A percentile compares a stretch with the other conserved stretches of the same genome.
Evolutionary conservation across 805 yeast species (phyloP).

Genomic region (Maudiozyma serrabonitensis): DNA sequence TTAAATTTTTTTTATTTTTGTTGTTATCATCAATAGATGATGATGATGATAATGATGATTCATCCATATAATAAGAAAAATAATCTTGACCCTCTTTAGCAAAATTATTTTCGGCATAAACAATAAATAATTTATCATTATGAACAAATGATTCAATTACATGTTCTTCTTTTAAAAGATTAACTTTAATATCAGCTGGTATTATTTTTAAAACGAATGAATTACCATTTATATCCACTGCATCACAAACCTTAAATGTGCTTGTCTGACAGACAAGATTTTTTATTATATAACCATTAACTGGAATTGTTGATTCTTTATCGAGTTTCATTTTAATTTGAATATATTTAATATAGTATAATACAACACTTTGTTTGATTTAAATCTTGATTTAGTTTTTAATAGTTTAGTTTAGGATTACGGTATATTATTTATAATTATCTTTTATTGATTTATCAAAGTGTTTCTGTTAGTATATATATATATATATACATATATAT

Average conservation of each 20-base stretch:
- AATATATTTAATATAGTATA: no score
- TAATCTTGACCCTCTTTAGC: slow-evolving; percentile 14
- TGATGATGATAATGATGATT: no score
- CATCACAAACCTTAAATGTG: slow-evolving; percentile 8
- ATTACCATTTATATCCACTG: slow-evolving; percentile 3
- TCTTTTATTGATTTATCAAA: no score
- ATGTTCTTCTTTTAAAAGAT: background rate
- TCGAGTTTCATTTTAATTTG: background rate
- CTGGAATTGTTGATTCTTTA: background rate
- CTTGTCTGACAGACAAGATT: slow-evolving; percentile 7
- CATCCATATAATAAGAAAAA: slow-evolving; percentile 9
- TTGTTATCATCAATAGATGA: no score
- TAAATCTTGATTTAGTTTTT: no score
- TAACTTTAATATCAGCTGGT: background rate
- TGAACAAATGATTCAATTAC: slow-evolving; percentile 3
- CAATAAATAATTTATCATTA: slow-evolving; percentile 1
- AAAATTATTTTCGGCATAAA: slow-evolving; percentile 8
- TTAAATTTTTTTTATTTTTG: background rate
- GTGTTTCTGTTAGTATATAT: no score
- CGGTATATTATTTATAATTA: no score
- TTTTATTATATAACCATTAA: slow-evolving; percentile 7
- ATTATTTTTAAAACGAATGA: slow-evolving; percentile 7
- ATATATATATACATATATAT: no score
- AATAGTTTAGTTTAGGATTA: no score
- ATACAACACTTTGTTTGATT: no score